Evolutionary conservation across 805 yeast genomes (phyloP).

Genomic region (Saccharomycopsis lassenensis): DNA sequence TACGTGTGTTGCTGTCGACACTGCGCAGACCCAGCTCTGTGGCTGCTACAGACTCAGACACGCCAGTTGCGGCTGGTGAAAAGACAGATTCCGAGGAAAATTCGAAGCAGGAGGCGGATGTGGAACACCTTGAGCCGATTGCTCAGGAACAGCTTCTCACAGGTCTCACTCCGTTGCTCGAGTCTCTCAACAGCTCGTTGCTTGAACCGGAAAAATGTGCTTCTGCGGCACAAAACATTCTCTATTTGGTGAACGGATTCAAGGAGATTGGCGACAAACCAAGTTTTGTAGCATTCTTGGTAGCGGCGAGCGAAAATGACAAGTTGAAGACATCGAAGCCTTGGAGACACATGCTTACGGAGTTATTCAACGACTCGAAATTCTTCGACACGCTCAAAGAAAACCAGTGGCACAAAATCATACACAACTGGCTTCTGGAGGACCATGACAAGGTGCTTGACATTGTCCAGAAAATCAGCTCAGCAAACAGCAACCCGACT

Average conservation of each 20-base stretch:
- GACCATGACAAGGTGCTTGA: slow-evolving; percentile 55
- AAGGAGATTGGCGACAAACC: no score
- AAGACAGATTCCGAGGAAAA: neutral
- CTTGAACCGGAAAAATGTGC: no score
- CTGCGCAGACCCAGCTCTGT: no score
- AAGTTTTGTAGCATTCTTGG: slow-evolving; percentile 26
- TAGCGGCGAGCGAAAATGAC: no score
- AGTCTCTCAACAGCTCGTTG: no score
- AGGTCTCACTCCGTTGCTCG: no score
- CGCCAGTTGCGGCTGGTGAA: neutral
- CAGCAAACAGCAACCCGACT: slow-evolving; percentile 39
- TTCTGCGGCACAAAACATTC: no score
- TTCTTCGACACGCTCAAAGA: slow-evolving; percentile 34
- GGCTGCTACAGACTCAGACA: slow-evolving; percentile 20
- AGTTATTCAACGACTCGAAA: slow-evolving; percentile 47
- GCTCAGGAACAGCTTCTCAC: no score
- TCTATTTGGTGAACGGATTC: no score
- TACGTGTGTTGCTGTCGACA: no score
- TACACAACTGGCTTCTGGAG: slow-evolving; percentile 50
- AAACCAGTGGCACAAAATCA: slow-evolving; percentile 40
- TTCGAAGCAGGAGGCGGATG: slow-evolving; percentile 16
- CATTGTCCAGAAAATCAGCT: slow-evolving; percentile 35
- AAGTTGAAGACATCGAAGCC: no score
- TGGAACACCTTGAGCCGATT: no score
- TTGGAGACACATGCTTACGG: slow-evolving; percentile 59